Evolutionary conservation across 2,329 filamentous ascomycete species (phyloP), one percentile per base, ranked within the genome.

Genomic region (Fusarium succisae): DNA sequence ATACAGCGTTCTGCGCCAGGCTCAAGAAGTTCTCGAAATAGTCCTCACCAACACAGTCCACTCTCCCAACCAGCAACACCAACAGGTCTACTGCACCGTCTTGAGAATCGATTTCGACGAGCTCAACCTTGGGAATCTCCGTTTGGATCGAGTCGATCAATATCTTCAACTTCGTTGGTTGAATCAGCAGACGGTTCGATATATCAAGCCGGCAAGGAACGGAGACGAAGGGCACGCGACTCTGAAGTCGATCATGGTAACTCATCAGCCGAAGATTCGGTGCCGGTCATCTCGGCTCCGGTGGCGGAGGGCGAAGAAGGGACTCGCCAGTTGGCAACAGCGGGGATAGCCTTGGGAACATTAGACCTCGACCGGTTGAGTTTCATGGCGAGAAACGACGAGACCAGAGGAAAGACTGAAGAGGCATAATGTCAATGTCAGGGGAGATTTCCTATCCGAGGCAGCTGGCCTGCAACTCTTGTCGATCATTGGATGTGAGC

Each of bases 361-460:
- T 71, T 72, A 30, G 77, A 82, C n/a, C 68, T 82, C 39, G 81
- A 82, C 39, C 77, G 80, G n/a, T 63, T 82, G 58, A 81, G 78
- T 56, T 45, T 62, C 51, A 76, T 75, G 70, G 78, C 80, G 26
- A 76, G 77, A 57, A 37, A 64, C 32, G 54, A 56, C 15, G 69
- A 57, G 51, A 37, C 51, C 32, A 62, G 51, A 26, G 38, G 39
- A 17, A 35, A 50, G 26, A 47, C 45, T 62, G 63, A 38, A 44
- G 32, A 62, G 39, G 68, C 50, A 54, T 58, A 63, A 51, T 37
- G 60, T 20, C n/a, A 5, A 63, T 28, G 17, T 6, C 38, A 63
- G 45, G 35, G 26, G 43, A 63, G 44, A 41, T 61, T 72, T 74
- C 61, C 62, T 74, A 68, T 71, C 68, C 54, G 56, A 74, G 72